These are phyloP conservation scores for Chalciporus chontae DNA, from an alignment of 768 basidiomycete genomes.

Conservation along the genomic window DNA sequence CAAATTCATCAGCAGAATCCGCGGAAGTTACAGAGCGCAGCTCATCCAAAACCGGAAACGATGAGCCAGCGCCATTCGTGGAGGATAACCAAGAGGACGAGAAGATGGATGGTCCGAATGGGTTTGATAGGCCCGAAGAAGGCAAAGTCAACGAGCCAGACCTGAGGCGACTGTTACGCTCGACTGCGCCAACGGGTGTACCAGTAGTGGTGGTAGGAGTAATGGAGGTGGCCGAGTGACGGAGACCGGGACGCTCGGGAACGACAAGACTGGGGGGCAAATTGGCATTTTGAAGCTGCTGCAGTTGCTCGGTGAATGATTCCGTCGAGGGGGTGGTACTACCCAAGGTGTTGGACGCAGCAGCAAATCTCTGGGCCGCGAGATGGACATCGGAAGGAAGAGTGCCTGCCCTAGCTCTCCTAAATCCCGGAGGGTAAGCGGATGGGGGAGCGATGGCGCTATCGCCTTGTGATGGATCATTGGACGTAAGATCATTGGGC, in stretches of 20 bases:
- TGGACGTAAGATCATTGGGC: conserved; percentile 62
- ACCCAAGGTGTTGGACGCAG: conserved; percentile 55
- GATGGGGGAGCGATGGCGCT: conserved; percentile 58
- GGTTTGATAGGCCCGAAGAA: conserved; percentile 69
- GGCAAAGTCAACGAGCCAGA: conserved; percentile 92
- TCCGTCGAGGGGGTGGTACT: conserved; percentile 48
- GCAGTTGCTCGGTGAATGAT: conserved; percentile 45
- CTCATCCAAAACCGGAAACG: conserved; percentile 72
- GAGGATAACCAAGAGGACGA: conserved; percentile 84
- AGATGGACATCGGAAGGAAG: conserved; percentile 93
- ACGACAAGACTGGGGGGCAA: conserved; percentile 38
- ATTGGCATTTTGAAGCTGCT: conserved; percentile 35
- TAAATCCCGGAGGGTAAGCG: conserved; percentile 82
- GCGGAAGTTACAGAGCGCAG: conserved; percentile 75
- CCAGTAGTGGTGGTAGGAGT: conserved; percentile 48
- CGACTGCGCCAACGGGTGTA: conserved; percentile 33
- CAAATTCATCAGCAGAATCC: conserved; percentile 82
- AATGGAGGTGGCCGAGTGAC: conserved; percentile 72
- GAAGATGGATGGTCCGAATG: conserved; percentile 87
- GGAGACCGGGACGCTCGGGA: conserved; percentile 62
- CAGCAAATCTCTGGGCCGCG: conserved; percentile 78
- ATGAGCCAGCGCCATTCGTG: conserved; percentile 50
- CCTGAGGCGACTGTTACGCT: conserved; percentile 79
- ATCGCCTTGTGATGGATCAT: conserved; percentile 57
- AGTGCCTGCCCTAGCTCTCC: conserved; percentile 96